These are phyloP conservation scores for Saturnispora besseyi DNA, from an alignment of 805 yeast species.

Conservation along the genomic window DNA sequence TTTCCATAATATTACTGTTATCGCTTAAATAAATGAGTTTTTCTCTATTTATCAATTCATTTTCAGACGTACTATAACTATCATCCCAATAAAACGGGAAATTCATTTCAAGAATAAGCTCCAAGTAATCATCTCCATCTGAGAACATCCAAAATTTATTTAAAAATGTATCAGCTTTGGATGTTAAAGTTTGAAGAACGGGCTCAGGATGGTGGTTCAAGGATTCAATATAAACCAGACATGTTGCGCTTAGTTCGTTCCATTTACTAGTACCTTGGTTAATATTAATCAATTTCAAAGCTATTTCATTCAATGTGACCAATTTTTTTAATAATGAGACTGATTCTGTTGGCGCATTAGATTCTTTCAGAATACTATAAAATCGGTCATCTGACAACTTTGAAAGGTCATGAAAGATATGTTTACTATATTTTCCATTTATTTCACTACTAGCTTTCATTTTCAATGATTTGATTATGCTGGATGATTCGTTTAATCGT, in stretches of 20 bases:
- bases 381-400: slow-evolving; percentile 1
- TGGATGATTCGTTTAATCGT: neutral
- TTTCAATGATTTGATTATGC: slow-evolving; percentile 12
- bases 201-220: neutral
- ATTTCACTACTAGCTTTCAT: slow-evolving; percentile 18
- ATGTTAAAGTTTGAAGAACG: neutral
- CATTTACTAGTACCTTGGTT: neutral
- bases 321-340: neutral
- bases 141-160: neutral
- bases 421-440: no score
- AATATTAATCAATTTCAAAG: neutral
- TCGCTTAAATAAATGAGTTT: neutral
- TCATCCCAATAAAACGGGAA: neutral
- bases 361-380: neutral
- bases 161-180: neutral
- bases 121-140: neutral
- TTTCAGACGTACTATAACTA: neutral
- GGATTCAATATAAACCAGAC: neutral
- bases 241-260: neutral
- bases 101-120: neutral
- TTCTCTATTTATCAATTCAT: neutral
- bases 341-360: neutral
- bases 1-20: neutral
- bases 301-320: neutral
- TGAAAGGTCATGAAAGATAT: neutral